These are phyloP conservation scores for Dentipellis sp. DNA, from an alignment of 768 basidiomycete species.

Conservation along the genomic window DNA sequence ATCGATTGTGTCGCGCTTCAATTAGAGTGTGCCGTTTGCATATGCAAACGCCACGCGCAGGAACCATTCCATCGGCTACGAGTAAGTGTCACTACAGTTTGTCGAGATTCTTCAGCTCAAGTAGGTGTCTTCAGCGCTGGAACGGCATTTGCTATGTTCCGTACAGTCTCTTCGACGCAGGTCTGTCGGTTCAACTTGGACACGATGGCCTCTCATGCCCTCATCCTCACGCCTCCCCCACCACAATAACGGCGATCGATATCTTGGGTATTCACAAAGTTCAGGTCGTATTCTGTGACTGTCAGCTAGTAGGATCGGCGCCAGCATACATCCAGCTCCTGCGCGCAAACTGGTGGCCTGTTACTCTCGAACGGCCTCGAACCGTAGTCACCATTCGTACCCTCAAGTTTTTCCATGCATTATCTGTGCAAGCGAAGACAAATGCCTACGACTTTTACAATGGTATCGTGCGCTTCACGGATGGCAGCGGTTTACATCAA, in stretches of 20 bases:
- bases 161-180: not conserved
- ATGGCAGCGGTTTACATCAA: conserved; percentile 1
- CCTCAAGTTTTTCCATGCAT: conserved; percentile 7
- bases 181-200: not conserved
- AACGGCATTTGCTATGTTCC: not conserved
- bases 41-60: not conserved
- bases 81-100: not conserved
- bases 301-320: not conserved
- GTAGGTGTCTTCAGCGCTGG: not conserved
- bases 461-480: conserved; percentile 5
- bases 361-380: conserved; percentile 5
- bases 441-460: conserved; percentile 12
- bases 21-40: not conserved
- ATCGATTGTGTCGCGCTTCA: not conserved
- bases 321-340: not conserved
- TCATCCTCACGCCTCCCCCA: not conserved
- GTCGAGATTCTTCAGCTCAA: not conserved
- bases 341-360: conserved; percentile 12
- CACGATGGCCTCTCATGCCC: not conserved
- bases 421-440: conserved; percentile 8
- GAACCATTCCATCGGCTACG: not conserved
- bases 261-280: not conserved
- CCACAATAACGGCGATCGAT: not conserved
- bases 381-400: conserved; percentile 12
- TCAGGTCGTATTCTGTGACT: not conserved